A percentile compares a stretch with the other conserved stretches of the same genome.
These are phyloP conservation scores for Thraustochytrium aureum DNA, from an alignment of 352 stramenopile genomes.

Conservation along the genomic window DNA sequence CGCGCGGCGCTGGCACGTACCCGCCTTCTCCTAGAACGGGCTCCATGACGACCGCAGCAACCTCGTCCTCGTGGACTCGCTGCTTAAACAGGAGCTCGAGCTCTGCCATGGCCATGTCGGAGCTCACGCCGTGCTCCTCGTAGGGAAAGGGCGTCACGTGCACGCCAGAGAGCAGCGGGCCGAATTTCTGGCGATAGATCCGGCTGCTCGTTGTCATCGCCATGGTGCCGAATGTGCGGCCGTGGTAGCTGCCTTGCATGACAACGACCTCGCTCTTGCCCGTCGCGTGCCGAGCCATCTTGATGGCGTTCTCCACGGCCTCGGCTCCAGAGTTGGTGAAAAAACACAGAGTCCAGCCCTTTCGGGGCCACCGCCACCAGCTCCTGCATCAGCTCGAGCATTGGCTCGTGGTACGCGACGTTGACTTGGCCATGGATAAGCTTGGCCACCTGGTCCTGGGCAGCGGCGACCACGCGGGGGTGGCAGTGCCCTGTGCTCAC, in stretches of 20 bases:
- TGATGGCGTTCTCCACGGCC: constrained; percentile 86
- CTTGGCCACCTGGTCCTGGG: constrained; percentile 79
- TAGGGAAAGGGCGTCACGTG: constrained; percentile 82
- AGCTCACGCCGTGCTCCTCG: constrained; percentile 71
- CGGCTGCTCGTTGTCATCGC: constrained; percentile 85
- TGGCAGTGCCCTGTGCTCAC: constrained; percentile 88
- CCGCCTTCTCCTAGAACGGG: constrained; percentile 84
- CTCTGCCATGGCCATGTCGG: constrained; percentile 75
- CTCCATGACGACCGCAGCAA: constrained; percentile 85
- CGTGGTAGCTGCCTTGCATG: constrained; percentile 88
- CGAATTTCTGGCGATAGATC: constrained; percentile 78
- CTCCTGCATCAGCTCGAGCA: constrained; percentile 80
- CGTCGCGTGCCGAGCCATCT: constrained; percentile 82
- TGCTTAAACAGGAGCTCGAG: constrained; percentile 82
- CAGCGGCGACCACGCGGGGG: constrained; percentile 78
- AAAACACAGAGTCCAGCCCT: constrained; percentile 78
- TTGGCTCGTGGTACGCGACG: constrained; percentile 84
- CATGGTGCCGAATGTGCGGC: constrained; percentile 83
- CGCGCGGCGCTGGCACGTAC: constrained; percentile 81
- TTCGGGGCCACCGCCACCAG: constrained; percentile 73
- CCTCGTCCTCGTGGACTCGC: constrained; percentile 76
- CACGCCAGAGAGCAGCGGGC: constrained; percentile 74
- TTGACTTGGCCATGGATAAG: constrained; percentile 87
- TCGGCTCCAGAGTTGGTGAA: constrained; percentile 86
- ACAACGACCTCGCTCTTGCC: constrained; percentile 83